Conservation (phyloP, 495 filamentous ascomycete species). For the Tuber microsphaerosporum region DNA sequence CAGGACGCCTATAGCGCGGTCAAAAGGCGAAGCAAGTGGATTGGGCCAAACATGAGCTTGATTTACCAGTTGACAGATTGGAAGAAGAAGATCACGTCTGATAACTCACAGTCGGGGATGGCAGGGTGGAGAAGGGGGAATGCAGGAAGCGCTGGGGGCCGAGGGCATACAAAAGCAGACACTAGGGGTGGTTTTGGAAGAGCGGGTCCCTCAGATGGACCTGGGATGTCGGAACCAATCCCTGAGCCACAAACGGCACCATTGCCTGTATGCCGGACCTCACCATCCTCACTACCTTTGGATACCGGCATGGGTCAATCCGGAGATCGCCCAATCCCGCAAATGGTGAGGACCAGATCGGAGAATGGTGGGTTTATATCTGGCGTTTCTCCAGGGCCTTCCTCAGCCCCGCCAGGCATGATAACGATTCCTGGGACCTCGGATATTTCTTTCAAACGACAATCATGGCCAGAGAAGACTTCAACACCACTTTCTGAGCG, state of each 20-base stretch:
- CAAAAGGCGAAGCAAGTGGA: constrained; percentile 85
- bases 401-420: constrained; percentile 40
- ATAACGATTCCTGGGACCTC: constrained; percentile 38
- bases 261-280: constrained; percentile 36
- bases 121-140: constrained; percentile 34
- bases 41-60: constrained; percentile 95
- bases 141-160: constrained; percentile 24
- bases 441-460: constrained; percentile 19
- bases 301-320: constrained; percentile 13
- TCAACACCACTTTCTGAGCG: constrained; percentile 14
- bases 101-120: constrained; percentile 29
- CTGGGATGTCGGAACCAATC: constrained; percentile 33
- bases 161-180: constrained; percentile 29
- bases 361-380: constrained; percentile 40
- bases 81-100: constrained; percentile 58
- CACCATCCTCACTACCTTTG: constrained; percentile 26
- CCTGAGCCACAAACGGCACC: constrained; percentile 41
- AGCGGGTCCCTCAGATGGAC: constrained; percentile 35
- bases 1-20: constrained; percentile 90
- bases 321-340: constrained; percentile 34
- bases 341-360: constrained; percentile 39
- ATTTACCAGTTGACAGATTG: constrained; percentile 98
- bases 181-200: constrained; percentile 36
- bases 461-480: constrained; percentile 32
- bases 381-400: constrained; percentile 38